Base-by-base conservation (phyloP, 495 filamentous ascomycete genomes). In the Trichocladium antarcticum region DNA sequence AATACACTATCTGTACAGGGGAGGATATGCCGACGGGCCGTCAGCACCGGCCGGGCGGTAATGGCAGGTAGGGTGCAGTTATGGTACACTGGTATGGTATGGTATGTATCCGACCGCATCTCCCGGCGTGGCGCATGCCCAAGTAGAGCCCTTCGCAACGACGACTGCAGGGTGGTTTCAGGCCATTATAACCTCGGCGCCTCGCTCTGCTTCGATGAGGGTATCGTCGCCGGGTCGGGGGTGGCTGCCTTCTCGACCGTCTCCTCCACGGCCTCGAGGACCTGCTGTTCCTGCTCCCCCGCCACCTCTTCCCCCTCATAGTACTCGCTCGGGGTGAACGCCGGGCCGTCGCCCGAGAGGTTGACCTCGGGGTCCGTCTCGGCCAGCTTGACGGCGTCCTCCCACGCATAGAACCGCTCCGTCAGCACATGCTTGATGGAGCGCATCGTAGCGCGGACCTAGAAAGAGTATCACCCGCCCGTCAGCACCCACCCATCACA, bases 331-430 rank as follows among this genome's bases (percentile, higher is more conserved):
- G 76, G 78, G 10, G 51, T 63, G 57, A 75, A 84, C 37, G 73
- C 66, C 17, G 57, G 62, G 4, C 68, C 73, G 1, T 68, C 48
- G 19, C 69, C 74, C 27, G 60, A 66, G 6, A 86, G 60, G 57
- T 86, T 64, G 39, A 87, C 64, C 60, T 85, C 79, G 15, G 72
- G 71, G 60, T 88, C 87, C 8, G 69, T 67, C 61, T 76, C 68
- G 7, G 85, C 89, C 50, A 89, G 61, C 56, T 75, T 72, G 50
- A 77, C 70, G 20, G 92, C 92, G 55, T 90, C 86, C 56, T 89
- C 79, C 85, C 87, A 96, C 32, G 85, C 74, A 68, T 96, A 92
- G 70, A 79, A 89, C 57, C 90, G 74, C 63, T 97, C 90, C 32
- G 84, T 89, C 47, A 97, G 73, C 37, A 78, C 75, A 59, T 90